Evolutionary conservation across 1,139 yeast species (phyloP), one percentile per base, ranked within the genome.

Genomic region (Hyphopichia fennica): DNA sequence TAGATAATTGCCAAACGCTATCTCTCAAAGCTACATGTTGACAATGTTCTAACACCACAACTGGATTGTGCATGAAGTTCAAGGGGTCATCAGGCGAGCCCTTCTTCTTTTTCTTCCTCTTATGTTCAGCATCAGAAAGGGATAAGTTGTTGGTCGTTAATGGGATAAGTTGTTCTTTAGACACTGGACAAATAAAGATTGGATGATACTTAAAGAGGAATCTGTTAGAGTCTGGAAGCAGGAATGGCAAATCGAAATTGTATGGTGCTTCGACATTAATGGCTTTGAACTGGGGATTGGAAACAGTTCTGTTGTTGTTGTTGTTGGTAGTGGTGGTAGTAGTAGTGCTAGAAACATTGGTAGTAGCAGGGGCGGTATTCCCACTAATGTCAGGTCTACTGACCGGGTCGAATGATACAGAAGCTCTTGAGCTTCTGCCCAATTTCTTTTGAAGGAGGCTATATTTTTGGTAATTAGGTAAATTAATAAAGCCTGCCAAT

Each of bases 111-210:
- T 57, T 55, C 50, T 58, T 62, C 25, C 52, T 47, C 29, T 50
- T 44, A 16, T 51, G 51, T 15, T 52, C 53, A 6, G 44, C 51
- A 7, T 52, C 56, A 3, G 42, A 36, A 2, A 38, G 36, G 11
- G 40, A 31, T 17, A 36, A 46, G 4, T 45, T 43, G 13, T 38
- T 43, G 8, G 57, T 57, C 1, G 72, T 63, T 20, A 69, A 53
- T 4, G 79, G 78, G 16, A 70, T 56, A 22, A 69, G 54, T 55
- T 91, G 96, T 52, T 89, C 96, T 60, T 88, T 87, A 7, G 93
- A 79, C 1, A 90, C 91, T 0, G 97, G 97, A 60, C 97, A 90
- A 4, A 89, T 90, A 61, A 89, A 90, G 3, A 90, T 82, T 0
- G 96, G 88, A 62, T 90, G 97, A 63, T 82, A 87, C 44, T 74